Base-by-base conservation (phyloP, 1,284 basidiomycete genomes). In the Trichosporon inkin region DNA sequence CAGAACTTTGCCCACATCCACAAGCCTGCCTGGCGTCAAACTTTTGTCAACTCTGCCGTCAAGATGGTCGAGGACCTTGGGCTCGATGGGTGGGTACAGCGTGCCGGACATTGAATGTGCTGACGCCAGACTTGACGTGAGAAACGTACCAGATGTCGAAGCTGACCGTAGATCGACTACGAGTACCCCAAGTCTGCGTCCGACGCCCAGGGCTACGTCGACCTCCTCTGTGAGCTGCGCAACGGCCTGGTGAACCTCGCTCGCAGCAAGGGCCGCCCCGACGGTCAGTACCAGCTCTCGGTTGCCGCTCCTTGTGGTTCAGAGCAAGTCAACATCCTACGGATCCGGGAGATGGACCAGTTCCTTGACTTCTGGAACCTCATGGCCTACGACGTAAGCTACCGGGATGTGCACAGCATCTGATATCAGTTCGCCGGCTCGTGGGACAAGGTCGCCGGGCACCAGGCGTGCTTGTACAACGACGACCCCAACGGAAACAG, bases 291-390 rank as follows among this genome's bases (percentile, higher is more conserved):
- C 59, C 76, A 81, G 69, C 62, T 81, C 22, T 77, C 76, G 1
- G 73, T 94, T 60, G 92, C 92, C 41, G 91, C 91, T 0, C 94
- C 95, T 1, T 90, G 90, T 57, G 91, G 90, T 22, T 67, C 82
- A 2, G 79, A 80, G 22, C 85, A 90, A 71, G 88, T 89, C 71
- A 80, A 82, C 53, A 82, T 85, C 63, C 81, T 92, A 19, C 80
- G 82, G 11, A 80, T 94, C 16, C 71, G 81, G 10, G 85, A 87
- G 68, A 89, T 95, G 88, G 85, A 92, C 71, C 73, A 75, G 62
- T 78, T 78, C 22, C 78, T 95, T 49, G 84, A 83, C 41, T 92
- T 88, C 78, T 95, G 91, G 91, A 94, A 95, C 75, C 77, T 97
- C 58, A 96, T 97, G 92, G 61, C 64, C 5, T 66, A 66, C 36